Evolutionary conservation across 1,284 basidiomycete species (phyloP).

Genomic region (Neolentinus lepideus): DNA sequence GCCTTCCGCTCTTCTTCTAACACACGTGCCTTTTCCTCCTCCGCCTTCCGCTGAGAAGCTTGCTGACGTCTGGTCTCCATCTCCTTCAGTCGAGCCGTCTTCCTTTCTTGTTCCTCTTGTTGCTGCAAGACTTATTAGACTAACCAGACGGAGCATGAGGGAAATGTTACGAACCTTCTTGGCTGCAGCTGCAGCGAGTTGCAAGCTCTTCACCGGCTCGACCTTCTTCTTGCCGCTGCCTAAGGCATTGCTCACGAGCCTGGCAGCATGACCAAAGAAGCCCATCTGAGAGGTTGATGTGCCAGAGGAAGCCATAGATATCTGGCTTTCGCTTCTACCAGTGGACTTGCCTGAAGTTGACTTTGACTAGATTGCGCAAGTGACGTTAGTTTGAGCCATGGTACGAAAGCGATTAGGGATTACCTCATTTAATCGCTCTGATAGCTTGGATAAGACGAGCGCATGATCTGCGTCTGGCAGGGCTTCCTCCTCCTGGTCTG

Average conservation of each 20-base stretch:
- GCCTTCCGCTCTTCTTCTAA: conserved; percentile 63
- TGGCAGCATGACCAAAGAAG: conserved; percentile 61
- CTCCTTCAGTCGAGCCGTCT: conserved; percentile 64
- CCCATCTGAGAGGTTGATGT: conserved; percentile 19
- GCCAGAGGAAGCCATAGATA: conserved; percentile 11
- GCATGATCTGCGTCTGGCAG: conserved; percentile 18
- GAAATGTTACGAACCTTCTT: conserved; percentile 61
- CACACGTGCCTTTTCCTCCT: conserved; percentile 62
- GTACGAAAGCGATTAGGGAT: not conserved
- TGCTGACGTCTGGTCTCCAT: conserved; percentile 73
- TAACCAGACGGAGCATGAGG: conserved; percentile 1
- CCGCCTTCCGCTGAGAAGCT: conserved; percentile 67
- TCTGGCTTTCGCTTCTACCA: conserved; percentile 2
- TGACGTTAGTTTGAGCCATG: not conserved
- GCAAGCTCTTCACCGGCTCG: conserved; percentile 74
- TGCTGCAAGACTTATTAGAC: conserved; percentile 42
- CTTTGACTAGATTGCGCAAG: conserved; percentile 3
- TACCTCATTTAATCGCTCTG: not conserved
- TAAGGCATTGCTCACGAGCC: conserved; percentile 54
- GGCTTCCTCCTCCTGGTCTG: conserved; percentile 25
- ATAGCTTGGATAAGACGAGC: not conserved
- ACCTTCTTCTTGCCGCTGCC: conserved; percentile 65
- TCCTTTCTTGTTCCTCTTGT: conserved; percentile 81
- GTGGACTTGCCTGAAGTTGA: not conserved
- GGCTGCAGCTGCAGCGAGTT: conserved; percentile 74